Conservation (phyloP, 2,329 filamentous ascomycete species). For the Aspergillus novofumigatus region DNA sequence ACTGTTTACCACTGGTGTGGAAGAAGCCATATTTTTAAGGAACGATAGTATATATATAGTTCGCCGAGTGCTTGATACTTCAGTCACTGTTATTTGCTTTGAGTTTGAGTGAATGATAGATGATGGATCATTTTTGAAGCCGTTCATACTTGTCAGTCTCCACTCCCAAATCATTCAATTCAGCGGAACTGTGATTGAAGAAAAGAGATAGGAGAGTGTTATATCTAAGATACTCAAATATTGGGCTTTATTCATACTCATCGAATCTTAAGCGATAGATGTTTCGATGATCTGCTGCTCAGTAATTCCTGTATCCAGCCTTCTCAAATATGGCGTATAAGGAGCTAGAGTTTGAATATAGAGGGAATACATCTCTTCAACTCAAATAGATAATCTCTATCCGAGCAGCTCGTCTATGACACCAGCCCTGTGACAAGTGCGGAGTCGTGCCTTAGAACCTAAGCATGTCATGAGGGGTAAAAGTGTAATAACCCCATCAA, state of each 20-base stretch:
- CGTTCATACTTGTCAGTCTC: not conserved
- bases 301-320: not conserved
- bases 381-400: not conserved
- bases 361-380: not conserved
- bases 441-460: not conserved
- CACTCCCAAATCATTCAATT: not conserved
- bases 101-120: not conserved
- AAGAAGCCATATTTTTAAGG: not conserved
- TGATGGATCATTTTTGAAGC: not conserved
- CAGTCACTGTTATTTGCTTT: not conserved
- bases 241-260: too few relatives aligned
- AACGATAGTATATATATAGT: not conserved
- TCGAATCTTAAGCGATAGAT: not conserved
- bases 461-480: not conserved
- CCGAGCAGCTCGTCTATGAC: not conserved
- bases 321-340: too few relatives aligned
- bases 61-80: not conserved
- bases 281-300: not conserved
- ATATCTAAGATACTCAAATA: not conserved
- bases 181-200: not conserved
- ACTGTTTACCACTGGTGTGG: not conserved
- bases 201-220: not conserved
- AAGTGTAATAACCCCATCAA: not conserved
- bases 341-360: too few relatives aligned
- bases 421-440: not conserved